Evolutionary conservation across 441 rosid genomes (phyloP).

Genomic region (Euphorbia corollata): DNA sequence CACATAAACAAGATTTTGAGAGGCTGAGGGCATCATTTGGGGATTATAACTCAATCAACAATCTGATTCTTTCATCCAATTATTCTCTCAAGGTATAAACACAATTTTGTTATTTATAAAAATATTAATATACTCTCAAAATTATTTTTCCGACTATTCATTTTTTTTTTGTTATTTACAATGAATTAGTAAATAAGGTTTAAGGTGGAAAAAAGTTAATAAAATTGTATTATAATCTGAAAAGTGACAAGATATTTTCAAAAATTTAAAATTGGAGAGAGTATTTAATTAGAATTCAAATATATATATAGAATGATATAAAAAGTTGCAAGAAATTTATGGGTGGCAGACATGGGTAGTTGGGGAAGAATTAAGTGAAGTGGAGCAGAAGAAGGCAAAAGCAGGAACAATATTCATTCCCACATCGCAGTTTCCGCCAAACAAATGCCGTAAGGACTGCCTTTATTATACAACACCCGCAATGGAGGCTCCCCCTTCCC

Average conservation of each 20-base stretch:
- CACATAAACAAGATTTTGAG: slow-evolving; percentile 27
- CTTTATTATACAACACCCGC: slow-evolving; percentile 53
- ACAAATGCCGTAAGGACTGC: slow-evolving; percentile 44
- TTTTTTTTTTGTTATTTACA: too few relatives aligned
- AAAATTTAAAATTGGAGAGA: too few relatives aligned
- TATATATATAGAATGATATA: too few relatives aligned
- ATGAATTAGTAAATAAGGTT: too few relatives aligned
- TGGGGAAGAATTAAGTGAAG: slow-evolving; percentile 40
- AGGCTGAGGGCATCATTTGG: slow-evolving; percentile 29
- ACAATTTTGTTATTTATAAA: too few relatives aligned
- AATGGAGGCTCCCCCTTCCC: slow-evolving; percentile 37
- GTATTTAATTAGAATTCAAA: too few relatives aligned
- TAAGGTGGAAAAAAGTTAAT: too few relatives aligned
- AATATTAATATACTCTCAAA: too few relatives aligned
- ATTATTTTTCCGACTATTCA: too few relatives aligned
- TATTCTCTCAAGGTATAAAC: slow-evolving; percentile 31
- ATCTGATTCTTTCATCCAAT: slow-evolving; percentile 28
- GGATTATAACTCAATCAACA: neutral
- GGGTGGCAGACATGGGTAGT: slow-evolving; percentile 56
- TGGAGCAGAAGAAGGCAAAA: slow-evolving; percentile 46
- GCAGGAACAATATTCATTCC: slow-evolving; percentile 60
- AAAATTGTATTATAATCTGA: too few relatives aligned
- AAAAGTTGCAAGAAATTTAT: too few relatives aligned
- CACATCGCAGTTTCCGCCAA: slow-evolving; percentile 45
- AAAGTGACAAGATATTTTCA: too few relatives aligned